phyloP scores from a whole-genome alignment of 805 yeast genomes.

The Pichia kluyveri region DNA sequence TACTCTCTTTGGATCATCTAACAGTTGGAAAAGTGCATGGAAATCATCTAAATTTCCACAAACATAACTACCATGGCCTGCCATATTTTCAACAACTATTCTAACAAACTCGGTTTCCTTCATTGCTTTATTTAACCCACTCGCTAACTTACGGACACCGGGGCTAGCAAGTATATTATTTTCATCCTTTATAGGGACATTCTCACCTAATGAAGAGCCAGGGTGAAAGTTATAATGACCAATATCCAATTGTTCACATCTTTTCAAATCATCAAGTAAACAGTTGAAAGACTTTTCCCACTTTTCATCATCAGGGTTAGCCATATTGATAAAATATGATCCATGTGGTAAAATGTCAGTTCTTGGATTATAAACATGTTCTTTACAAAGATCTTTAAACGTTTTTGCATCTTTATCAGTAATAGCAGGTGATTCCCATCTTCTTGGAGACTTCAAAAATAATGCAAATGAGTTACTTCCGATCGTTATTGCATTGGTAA shows the following conservation, averaged over 20 bases:
- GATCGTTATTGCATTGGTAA: conserved; percentile 29
- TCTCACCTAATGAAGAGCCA: conserved; percentile 73
- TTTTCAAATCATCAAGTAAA: conserved; percentile 72
- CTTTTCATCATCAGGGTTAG: conserved; percentile 80
- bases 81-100: conserved; percentile 93
- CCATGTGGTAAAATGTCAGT: conserved; percentile 91
- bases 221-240: conserved; percentile 91
- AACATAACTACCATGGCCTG: conserved; percentile 88
- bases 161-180: conserved; percentile 1
- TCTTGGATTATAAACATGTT: conserved; percentile 58
- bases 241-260: conserved; percentile 80
- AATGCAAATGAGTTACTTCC: conserved; percentile 83
- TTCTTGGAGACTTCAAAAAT: conserved; percentile 81
- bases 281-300: conserved; percentile 66
- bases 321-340: conserved; percentile 85
- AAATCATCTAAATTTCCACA: conserved; percentile 79
- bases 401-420: conserved; percentile 55
- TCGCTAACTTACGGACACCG: conserved; percentile 47
- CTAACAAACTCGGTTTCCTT: conserved; percentile 68
- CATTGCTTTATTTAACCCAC: conserved; percentile 71
- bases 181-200: conserved; percentile 53
- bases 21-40: conserved; percentile 58
- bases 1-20: conserved; percentile 76
- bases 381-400: conserved; percentile 55
- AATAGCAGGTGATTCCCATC: conserved; percentile 82